Base-by-base conservation (phyloP, 805 yeast species). In the Cyberlindnera mycetangii region DNA sequence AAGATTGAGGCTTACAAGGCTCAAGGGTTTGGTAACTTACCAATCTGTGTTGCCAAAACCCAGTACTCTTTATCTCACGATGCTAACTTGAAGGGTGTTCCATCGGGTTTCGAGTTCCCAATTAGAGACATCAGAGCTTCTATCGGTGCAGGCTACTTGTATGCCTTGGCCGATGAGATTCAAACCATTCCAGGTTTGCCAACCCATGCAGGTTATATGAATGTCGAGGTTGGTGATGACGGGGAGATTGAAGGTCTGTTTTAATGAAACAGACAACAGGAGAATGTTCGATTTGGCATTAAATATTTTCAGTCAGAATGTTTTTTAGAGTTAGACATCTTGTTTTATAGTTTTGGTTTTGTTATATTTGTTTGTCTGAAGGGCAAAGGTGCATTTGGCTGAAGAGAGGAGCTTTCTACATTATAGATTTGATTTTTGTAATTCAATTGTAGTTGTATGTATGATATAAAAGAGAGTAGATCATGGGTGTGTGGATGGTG, bases 171-270 rank as follows among this genome's bases (percentile, higher is more conserved):
- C 5, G 93, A 89, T 43, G 90, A 85, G 65, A 85, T 85, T 59
- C 87, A 82, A 72, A 85, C 95, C 36, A 85, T 85, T 58, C 95
- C 95, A 22, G 93, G 95, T 48, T 74, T 85, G 62, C 87, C 93
- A 46, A 85, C 95, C 4, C 86, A 84, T 61, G 81, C 87, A 63
- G 93, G 95, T 32, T 85, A 81, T 68, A 85, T 85, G 92, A 84
- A 85, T 56, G 89, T 85, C 40, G 93, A 85, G 66, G 89, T 85
- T 42, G 76, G 79, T 59, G 88, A 81, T 33, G 78, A 84, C 51
- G 92, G 90, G 45, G 87, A 85, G 59, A 85, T 85, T 54, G 90
- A 85, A 57, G 93, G 93, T 39, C 75, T 85, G 68, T 85, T 85
- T 61, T 85, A 62, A 59, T 24, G 24, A 32, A 15, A 14, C 22